Evolutionary conservation across 1,284 basidiomycete species (phyloP).

Genomic region (Cerrena zonata): DNA sequence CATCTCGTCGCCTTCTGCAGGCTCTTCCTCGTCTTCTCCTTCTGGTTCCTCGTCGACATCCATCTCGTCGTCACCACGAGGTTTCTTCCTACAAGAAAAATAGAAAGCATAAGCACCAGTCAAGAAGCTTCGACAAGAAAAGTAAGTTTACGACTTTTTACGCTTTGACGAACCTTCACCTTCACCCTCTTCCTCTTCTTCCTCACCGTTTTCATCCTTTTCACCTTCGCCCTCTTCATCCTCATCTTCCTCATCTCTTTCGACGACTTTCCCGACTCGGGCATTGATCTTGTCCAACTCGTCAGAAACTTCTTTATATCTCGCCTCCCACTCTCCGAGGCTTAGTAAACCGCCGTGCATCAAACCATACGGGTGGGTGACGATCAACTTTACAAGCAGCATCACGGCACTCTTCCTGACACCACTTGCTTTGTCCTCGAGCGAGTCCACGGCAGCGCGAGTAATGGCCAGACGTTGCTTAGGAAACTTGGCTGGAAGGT

Average conservation of each 20-base stretch:
- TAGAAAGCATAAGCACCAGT: too few species aligned
- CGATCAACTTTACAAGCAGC: conserved; percentile 72
- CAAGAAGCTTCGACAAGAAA: too few species aligned
- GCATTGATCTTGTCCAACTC: conserved; percentile 58
- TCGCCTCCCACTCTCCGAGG: conserved; percentile 67
- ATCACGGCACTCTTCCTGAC: conserved; percentile 84
- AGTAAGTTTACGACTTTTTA: conserved; percentile 12
- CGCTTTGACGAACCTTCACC: conserved; percentile 24
- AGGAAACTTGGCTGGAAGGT: conserved; percentile 79
- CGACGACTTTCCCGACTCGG: conserved; percentile 50
- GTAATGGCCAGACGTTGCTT: conserved; percentile 80
- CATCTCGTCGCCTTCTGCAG: conserved; percentile 27
- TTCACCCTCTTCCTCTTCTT: conserved; percentile 15
- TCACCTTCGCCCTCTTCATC: conserved; percentile 32
- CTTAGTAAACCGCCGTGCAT: conserved; percentile 83
- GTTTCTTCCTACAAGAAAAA: background rate
- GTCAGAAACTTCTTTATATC: conserved; percentile 62
- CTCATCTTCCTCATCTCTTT: conserved; percentile 40
- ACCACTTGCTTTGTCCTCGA: conserved; percentile 87
- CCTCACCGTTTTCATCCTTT: conserved; percentile 26
- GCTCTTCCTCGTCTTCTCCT: conserved; percentile 21
- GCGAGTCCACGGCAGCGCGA: conserved; percentile 67
- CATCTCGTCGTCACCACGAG: conserved; percentile 41
- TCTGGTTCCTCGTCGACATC: conserved; percentile 43
- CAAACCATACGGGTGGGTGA: conserved; percentile 86